Base-by-base conservation (phyloP, 2,329 filamentous ascomycete genomes). In the Alternaria sp. region DNA sequence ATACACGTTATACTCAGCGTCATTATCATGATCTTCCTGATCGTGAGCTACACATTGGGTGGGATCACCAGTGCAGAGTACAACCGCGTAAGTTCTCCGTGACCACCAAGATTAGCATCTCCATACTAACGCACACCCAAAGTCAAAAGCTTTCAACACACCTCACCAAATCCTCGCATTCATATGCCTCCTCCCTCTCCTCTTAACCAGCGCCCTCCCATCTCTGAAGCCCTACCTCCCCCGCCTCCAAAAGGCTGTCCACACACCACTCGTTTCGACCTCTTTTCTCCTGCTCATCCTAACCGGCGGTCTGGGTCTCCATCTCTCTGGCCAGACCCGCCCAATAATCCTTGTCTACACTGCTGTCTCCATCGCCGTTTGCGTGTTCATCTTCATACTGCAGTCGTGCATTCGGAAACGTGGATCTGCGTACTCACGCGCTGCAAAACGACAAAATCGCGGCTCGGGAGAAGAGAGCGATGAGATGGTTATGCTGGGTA, bases 141-240 rank as follows among this genome's bases (percentile, higher is more conserved):
- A 83, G 76, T 81, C 80, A 41, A 80, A 79, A 59, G 55, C 69
- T 57, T 83, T 80, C 75, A 77, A 66, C 62, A 78, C 82, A 9
- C 70, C 79, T 4, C 83, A 85, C 69, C 83, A 85, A 63, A 78
- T 84, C 64, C 59, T 84, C 54, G 82, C 83, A 25, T 77, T 84
- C 44, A 48, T 82, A 40, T 48, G 94, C 85, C 59, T 78, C n/a
- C 48, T 68, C n/a, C 74, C 74, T 5, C 66, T 76, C 49, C 57
- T 75, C 14, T 57, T 75, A 7, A 56, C 70, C 3, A 58, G 65
- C 28, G 5, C 73, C 41, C 72, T 77, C 20, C 72, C 74, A 12
- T 30, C 69, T 14, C 66, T 65, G 1, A 50, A 50, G 32, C 32
- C 46, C 0, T 62, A 8, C 45, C 74, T 63, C 48, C 81, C 75